Evolutionary conservation across 495 filamentous ascomycete genomes (phyloP), one percentile per base, ranked within the genome.

Genomic region (Xylaria telfairii): DNA sequence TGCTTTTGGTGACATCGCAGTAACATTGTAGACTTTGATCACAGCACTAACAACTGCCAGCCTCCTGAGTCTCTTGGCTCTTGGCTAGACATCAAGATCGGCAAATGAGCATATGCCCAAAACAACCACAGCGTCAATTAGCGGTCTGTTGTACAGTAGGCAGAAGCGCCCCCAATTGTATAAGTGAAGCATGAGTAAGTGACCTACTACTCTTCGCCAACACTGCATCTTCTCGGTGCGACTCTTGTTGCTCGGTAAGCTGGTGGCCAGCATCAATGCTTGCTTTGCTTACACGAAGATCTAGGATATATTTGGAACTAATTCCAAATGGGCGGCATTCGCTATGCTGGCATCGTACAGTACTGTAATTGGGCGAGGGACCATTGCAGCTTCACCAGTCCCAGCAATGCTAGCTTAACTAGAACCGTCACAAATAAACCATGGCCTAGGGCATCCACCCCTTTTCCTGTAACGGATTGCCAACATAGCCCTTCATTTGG

Each of bases 241-340:
- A 62, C 21, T 32, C 7, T 37, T 59, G 13, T n/a, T 10, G 21
- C 4, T 59, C 8, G 3, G 54, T 59, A 39, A 37, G n/a, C 37
- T 26, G 12, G 13, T 26, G 2, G 39, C 19, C 39, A 28, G 13
- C 30, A 19, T 57, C 54, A 10, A 41, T 44, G 26, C 13, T 30
- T 34, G 19, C 8, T 34, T 32, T 68, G 41, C 30, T 8, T 37
- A 51, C 12, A 30, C 26, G 13, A 17, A 30, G 17, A 28, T 19
- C 46, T 34, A 21, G 60, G 59, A 64, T 70, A 70, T 70, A 64
- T 70, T 64, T 70, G 59, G 68, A 64, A 70, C 30, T n/a, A 70
- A 42, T 63, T 54, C 37, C 59, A 51, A 69, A 64, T 53, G 21
- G 13, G 24, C 28, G 37, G 8, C 12, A 41, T 19, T 30, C n/a